Evolutionary conservation across 2,329 filamentous ascomycete species (phyloP).

Genomic region (Diatrype stigma): DNA sequence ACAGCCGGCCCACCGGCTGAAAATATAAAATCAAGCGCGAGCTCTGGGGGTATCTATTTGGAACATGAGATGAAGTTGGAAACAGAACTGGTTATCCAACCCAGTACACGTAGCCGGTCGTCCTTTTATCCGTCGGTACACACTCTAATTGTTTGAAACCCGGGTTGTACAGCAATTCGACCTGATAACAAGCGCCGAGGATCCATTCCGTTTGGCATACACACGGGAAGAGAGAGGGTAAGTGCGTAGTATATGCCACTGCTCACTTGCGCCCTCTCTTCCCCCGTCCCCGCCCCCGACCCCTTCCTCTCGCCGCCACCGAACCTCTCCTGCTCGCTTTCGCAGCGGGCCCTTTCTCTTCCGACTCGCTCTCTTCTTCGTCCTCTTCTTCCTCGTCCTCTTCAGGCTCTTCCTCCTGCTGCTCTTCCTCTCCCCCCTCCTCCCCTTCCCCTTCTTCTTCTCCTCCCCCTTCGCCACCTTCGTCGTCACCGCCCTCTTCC

Average conservation of each 20-base stretch:
- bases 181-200: no score
- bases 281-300: conserved; percentile 20
- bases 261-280: conserved; percentile 18
- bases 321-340: conserved; percentile 15
- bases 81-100: background rate
- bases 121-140: no score
- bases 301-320: conserved; percentile 13
- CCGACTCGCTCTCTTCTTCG: conserved; percentile 13
- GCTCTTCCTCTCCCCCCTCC: conserved; percentile 12
- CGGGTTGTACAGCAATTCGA: no score
- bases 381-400: conserved; percentile 12
- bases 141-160: no score
- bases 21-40: background rate
- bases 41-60: background rate
- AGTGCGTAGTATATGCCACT: no score
- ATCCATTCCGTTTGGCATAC: no score
- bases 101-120: no score
- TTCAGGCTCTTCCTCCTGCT: conserved; percentile 11
- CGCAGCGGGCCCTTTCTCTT: conserved; percentile 16
- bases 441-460: conserved; percentile 14
- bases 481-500: conserved; percentile 7
- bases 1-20: no score
- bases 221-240: no score
- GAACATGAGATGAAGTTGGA: background rate
- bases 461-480: conserved; percentile 15